phyloP scores from a whole-genome alignment of 352 stramenopile genomes.

The Pythium plurisporium region DNA sequence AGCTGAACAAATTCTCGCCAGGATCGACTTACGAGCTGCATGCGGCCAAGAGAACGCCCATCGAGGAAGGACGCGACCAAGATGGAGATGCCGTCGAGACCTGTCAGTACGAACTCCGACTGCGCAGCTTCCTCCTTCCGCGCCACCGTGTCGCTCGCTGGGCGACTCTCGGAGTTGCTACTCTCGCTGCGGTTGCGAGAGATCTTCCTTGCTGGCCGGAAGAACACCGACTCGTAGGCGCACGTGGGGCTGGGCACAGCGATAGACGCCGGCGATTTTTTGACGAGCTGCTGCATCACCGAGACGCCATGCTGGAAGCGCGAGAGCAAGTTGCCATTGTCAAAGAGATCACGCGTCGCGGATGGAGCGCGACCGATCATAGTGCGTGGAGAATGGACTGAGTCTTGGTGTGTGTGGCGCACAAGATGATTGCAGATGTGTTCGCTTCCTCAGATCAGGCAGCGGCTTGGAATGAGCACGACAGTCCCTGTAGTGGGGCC shows the following conservation, averaged over 20 bases:
- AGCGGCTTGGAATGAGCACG: too few relatives aligned
- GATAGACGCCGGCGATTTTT: background rate
- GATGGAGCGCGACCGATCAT: conserved; percentile 17
- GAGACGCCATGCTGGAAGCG: conserved; percentile 15
- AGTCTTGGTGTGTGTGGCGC: background rate
- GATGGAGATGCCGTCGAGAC: conserved; percentile 48
- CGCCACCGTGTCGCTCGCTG: background rate
- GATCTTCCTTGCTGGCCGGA: background rate
- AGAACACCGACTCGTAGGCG: conserved; percentile 8
- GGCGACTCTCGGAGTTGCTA: background rate
- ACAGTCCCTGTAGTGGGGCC: too few relatives aligned
- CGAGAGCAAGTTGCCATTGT: conserved; percentile 6
- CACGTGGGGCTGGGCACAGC: background rate
- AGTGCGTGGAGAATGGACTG: background rate
- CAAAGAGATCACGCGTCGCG: conserved; percentile 9
- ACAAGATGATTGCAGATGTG: conserved; percentile 2
- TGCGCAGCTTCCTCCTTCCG: background rate
- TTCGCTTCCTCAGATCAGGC: too few relatives aligned
- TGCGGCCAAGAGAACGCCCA: conserved; percentile 32
- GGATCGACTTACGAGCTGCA: conserved; percentile 37
- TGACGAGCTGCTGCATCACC: conserved; percentile 14
- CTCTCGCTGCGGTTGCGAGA: background rate
- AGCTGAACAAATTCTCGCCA: conserved; percentile 39
- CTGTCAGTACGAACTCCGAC: conserved; percentile 28
- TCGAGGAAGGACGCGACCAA: conserved; percentile 50